These are phyloP conservation scores for Penicillium digitatum DNA, from an alignment of 2,329 filamentous ascomycete species.

Conservation along the genomic window DNA sequence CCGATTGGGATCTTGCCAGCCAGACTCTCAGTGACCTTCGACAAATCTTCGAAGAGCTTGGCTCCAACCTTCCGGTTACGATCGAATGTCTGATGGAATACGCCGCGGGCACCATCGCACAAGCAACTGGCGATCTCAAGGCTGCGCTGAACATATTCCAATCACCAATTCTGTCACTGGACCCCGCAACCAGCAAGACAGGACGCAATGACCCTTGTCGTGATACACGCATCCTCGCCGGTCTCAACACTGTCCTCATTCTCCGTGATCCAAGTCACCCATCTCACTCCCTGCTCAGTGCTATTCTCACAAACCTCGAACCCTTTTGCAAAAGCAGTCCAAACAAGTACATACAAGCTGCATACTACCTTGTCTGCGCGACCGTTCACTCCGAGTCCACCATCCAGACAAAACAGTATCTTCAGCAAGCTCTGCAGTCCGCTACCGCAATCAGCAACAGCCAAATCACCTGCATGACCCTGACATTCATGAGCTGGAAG, in stretches of 20 bases:
- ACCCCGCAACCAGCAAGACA: constrained; percentile 37
- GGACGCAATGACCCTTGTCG: constrained; percentile 51
- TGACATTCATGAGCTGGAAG: constrained; percentile 78
- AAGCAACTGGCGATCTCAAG: constrained; percentile 71
- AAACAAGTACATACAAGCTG: constrained; percentile 71
- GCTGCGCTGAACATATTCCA: constrained; percentile 65
- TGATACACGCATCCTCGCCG: constrained; percentile 61
- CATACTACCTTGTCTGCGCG: constrained; percentile 71
- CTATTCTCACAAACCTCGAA: constrained; percentile 63
- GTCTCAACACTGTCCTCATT: constrained; percentile 68
- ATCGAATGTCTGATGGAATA: constrained; percentile 62
- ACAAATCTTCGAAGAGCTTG: constrained; percentile 45
- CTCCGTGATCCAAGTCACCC: constrained; percentile 60
- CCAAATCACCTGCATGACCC: constrained; percentile 74
- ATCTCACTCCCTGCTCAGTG: constrained; percentile 56
- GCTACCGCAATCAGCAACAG: constrained; percentile 68
- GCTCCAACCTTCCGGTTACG: constrained; percentile 35
- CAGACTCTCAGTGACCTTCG: constrained; percentile 55
- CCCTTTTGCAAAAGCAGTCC: constrained; percentile 65
- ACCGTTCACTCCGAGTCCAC: constrained; percentile 65
- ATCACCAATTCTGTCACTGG: constrained; percentile 56
- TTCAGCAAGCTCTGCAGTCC: constrained; percentile 67
- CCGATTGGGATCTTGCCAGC: constrained; percentile 64
- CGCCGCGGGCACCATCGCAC: constrained; percentile 68
- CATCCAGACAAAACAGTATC: constrained; percentile 71